Percentiles rank a stretch among this genome's conserved stretches.
Conservation (phyloP, 2,329 filamentous ascomycete genomes). For the Monilinia polystroma region DNA sequence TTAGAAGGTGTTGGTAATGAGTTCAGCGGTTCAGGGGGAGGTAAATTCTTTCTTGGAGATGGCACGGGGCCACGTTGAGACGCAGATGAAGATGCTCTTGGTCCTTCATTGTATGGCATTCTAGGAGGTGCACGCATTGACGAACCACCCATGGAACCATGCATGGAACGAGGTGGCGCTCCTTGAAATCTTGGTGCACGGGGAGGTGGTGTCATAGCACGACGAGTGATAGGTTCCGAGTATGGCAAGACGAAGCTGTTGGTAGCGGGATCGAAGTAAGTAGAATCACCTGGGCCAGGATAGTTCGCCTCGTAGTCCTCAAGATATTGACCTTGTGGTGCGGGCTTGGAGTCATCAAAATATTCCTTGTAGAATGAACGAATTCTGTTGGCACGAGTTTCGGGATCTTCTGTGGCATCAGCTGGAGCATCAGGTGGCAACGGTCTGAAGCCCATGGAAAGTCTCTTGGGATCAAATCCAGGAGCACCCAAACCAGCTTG, state of each 20-base stretch:
- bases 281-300: slow-evolving; percentile 55
- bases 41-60: slow-evolving; percentile 54
- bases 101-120: slow-evolving; percentile 47
- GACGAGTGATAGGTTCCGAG: slow-evolving; percentile 79
- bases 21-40: slow-evolving; percentile 70
- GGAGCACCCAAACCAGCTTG: slow-evolving; percentile 54
- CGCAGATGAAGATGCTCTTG: slow-evolving; percentile 65
- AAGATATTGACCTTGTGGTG: slow-evolving; percentile 55
- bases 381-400: slow-evolving; percentile 92
- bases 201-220: slow-evolving; percentile 94
- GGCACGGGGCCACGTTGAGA: slow-evolving; percentile 43
- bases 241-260: slow-evolving; percentile 72
- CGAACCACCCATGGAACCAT: slow-evolving; percentile 52
- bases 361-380: slow-evolving; percentile 99
- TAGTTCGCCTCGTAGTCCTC: slow-evolving; percentile 75
- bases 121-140: slow-evolving; percentile 37
- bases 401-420: slow-evolving; percentile 78
- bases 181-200: slow-evolving; percentile 45
- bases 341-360: slow-evolving; percentile 76
- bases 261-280: slow-evolving; percentile 36
- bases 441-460: slow-evolving; percentile 76
- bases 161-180: slow-evolving; percentile 44
- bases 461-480: slow-evolving; percentile 53
- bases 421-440: slow-evolving; percentile 78
- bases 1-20: slow-evolving; percentile 83